Evolutionary conservation across 1,139 yeast species (phyloP), one percentile per base, ranked within the genome.

Genomic region (Hemisphaericaspora xylanilytica): DNA sequence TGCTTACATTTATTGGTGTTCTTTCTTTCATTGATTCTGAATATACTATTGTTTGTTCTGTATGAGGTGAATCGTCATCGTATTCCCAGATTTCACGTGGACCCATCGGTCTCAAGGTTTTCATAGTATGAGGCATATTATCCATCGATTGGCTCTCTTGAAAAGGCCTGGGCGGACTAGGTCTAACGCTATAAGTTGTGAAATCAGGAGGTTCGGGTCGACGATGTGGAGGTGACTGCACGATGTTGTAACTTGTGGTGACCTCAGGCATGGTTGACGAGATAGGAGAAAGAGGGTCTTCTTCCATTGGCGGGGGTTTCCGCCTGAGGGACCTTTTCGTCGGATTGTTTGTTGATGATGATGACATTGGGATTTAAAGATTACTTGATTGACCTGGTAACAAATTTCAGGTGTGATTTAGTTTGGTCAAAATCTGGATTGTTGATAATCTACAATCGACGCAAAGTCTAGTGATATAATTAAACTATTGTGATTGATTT

Each of bases 101-200:
- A 0, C 76, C 76, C 61, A 58, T 68, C 3, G 72, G 75, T 37
- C 58, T 60, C 6, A 73, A 71, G 29, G 70, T 63, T 5, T 57
- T 65, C 3, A 56, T 42, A 12, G 41, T 49, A 28, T 46, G 48
- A 30, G 46, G 31, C 2, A 51, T 47, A 25, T 42, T 35, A 14
- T 53, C 50, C 26, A 41, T 47, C 22, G 12, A 28, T 4, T 28
- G 21, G 9, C 25, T 29, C 7, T 16, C 32, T 15, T 22, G 33
- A 10, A 30, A 17, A 2, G 7, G 32, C 11, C 32, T 17, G 4
- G 32, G 5, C 11, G 32, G 12, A 29, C 32, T 18, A n/a, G 22
- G 3, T 28, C 21, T 21, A n/a, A 26, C 17, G n/a, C 27, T 22
- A 14, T 22, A 24, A 33, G 12, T 32, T 11, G 17, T 4, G 20